Conservation (phyloP, 192 early-diverging fungal species). For the Backusella tuberculispora region DNA sequence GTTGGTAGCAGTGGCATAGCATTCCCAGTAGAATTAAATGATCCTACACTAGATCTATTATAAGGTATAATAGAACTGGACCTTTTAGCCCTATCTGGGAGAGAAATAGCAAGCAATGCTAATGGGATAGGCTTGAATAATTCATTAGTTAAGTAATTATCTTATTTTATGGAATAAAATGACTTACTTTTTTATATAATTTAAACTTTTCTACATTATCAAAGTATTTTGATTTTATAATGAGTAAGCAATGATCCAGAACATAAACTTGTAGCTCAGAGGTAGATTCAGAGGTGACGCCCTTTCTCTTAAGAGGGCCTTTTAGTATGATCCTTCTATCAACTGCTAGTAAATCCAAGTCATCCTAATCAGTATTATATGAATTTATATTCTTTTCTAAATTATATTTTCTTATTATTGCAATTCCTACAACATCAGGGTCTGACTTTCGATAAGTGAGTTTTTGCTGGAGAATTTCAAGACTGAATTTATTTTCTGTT, state of each 20-base stretch:
- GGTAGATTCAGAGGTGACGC: constrained; percentile 45
- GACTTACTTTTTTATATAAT: constrained; percentile 53
- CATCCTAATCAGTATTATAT: constrained; percentile 45
- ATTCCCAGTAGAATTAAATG: constrained; percentile 21
- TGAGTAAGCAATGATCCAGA: constrained; percentile 86
- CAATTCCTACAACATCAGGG: constrained; percentile 1
- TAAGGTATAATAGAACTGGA: constrained; percentile 39
- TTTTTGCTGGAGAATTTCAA: constrained; percentile 69
- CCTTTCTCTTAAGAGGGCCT: constrained; percentile 71
- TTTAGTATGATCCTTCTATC: constrained; percentile 77
- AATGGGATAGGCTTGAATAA: constrained; percentile 79
- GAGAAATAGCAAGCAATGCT: constrained; percentile 65
- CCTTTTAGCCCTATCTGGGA: constrained; percentile 40
- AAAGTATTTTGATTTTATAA: constrained; percentile 70
- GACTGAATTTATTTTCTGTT: constrained; percentile 85
- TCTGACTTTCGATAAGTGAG: constrained; percentile 56
- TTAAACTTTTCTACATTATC: constrained; percentile 65
- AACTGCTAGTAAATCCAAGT: constrained; percentile 72
- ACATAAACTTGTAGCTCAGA: constrained; percentile 78
- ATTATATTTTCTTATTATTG: neutral
- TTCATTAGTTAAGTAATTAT: constrained; percentile 20
- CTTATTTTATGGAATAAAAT: neutral
- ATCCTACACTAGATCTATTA: constrained; percentile 22
- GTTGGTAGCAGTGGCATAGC: constrained; percentile 22
- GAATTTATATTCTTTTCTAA: neutral